A percentile compares a stretch with the other conserved stretches of the same genome.
phyloP scores from a whole-genome alignment of 2,329 filamentous ascomycete species.

The Colletotrichum sublineola region DNA sequence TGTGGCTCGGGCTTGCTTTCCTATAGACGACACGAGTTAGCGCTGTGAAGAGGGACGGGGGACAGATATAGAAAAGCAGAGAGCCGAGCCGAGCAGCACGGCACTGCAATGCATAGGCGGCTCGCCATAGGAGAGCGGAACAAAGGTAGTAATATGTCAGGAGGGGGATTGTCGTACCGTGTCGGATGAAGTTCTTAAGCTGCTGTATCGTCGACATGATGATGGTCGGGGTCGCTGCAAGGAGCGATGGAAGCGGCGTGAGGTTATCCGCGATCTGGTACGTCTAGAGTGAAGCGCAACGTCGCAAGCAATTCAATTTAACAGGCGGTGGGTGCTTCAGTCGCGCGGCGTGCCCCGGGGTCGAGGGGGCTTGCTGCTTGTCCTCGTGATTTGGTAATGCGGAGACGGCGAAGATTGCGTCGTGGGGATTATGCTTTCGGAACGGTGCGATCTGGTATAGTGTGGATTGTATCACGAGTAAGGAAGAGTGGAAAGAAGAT shows the following conservation, averaged over 20 bases:
- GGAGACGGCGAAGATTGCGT: conserved; percentile 28
- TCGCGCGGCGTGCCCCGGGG: conserved; percentile 17
- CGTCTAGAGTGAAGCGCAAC: not conserved
- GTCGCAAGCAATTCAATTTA: conserved; percentile 13
- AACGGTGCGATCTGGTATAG: conserved; percentile 1
- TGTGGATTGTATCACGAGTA: conserved; percentile 12
- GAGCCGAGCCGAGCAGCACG: too few relatives aligned
- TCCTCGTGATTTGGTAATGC: conserved; percentile 32
- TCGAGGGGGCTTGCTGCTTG: not conserved
- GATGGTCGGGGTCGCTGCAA: conserved; percentile 25
- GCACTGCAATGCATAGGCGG: too few relatives aligned
- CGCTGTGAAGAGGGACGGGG: not conserved
- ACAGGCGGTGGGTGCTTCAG: conserved; percentile 21
- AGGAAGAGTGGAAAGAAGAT: not conserved
- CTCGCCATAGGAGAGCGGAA: not conserved
- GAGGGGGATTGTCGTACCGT: conserved; percentile 68
- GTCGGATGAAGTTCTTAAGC: conserved; percentile 97
- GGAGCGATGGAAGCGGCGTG: conserved; percentile 12
- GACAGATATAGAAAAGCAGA: conserved; percentile 41
- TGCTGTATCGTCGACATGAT: conserved; percentile 86
- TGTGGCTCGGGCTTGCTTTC: conserved; percentile 88
- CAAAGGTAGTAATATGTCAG: not conserved
- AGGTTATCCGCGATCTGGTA: conserved; percentile 18
- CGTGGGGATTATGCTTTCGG: conserved; percentile 17
- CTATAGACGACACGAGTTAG: conserved; percentile 51